These are phyloP conservation scores for Hypoxylon sp. DNA, from an alignment of 2,329 filamentous ascomycete species.

Conservation along the genomic window DNA sequence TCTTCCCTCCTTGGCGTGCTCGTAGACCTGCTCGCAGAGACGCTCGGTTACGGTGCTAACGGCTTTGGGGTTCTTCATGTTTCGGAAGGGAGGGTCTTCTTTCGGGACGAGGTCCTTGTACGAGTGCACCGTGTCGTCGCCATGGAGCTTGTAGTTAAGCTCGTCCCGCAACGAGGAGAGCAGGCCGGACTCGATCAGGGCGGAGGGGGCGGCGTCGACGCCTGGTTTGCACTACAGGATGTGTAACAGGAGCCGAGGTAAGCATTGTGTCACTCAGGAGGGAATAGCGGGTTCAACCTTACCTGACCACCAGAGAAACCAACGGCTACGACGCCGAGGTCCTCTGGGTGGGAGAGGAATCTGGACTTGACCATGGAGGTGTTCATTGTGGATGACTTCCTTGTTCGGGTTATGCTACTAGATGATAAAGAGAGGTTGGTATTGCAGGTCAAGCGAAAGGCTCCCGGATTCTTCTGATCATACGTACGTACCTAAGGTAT, in stretches of 20 bases:
- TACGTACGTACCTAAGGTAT: neutral
- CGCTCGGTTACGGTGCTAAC: constrained; percentile 86
- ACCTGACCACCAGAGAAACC: constrained; percentile 98
- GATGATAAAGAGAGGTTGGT: neutral
- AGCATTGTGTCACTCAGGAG: constrained; percentile 4
- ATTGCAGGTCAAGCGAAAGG: neutral
- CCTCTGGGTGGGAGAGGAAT: constrained; percentile 82
- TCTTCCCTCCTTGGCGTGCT: constrained; percentile 83
- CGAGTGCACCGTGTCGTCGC: constrained; percentile 83
- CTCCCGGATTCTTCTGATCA: neutral
- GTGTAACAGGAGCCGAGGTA: constrained; percentile 31
- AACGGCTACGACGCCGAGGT: constrained; percentile 92
- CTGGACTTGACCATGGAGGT: constrained; percentile 70
- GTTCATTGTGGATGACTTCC: constrained; percentile 55
- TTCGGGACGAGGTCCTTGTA: constrained; percentile 81
- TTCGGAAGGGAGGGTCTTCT: constrained; percentile 81
- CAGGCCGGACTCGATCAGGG: constrained; percentile 88
- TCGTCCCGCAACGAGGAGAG: constrained; percentile 85
- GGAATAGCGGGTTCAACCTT: constrained; percentile 50
- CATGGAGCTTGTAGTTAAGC: constrained; percentile 87
- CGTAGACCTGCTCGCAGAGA: constrained; percentile 87
- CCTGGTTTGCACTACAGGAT: constrained; percentile 78
- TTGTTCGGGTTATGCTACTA: neutral
- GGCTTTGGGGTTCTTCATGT: constrained; percentile 92
- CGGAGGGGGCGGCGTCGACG: constrained; percentile 89